Base-by-base conservation (phyloP, 345 rosid genomes). In the Angophora floribunda region DNA sequence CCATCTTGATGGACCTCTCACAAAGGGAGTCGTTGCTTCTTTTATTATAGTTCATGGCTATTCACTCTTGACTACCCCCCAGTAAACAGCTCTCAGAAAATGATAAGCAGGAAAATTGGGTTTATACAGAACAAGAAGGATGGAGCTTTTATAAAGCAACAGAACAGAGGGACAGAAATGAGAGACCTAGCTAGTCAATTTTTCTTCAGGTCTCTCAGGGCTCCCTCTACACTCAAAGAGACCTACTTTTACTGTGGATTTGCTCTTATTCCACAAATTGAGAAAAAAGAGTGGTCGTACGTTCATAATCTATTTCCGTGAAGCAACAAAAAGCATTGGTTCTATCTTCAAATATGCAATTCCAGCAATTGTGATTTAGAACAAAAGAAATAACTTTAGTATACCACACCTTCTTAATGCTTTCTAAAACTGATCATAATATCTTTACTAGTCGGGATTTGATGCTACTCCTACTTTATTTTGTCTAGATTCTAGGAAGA, bases 1-100 rank as follows among this genome's bases (percentile, higher is more conserved):
- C 90, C 91, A 94, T 87, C 91, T 94, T 90, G 93, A 94, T 84
- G 47, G 96, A 94, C 15, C 89, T 92, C 90, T 90, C 93, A 50
- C 92, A 86, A 2, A 95, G 87, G 49, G 97, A 93, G 79, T 92
- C 63, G 85, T 84, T 91, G 89, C 51, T 91, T 57, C 92, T 90
- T 36, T 86, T 84, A 28, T 90, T 90, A 28, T 63, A 30, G 57
- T 87, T 86, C 95, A 94, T 95, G 88, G 78, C 88, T 87, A 82
- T 75, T 70, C 47, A 75, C 82, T 19, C 49, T 41, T 10, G 82
- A 5, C 49, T n/a, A 9, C 3, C 14, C 82, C 19, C 82, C 49
- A 75, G 14, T 0, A 41, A 5, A 41, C 49, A 41, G 49, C 49
- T 41, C 49, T 41, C 84, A 75, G 49, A 75, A 41, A 75, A 9